Conservation (phyloP, 2,329 filamentous ascomycete species). For the Colletotrichum endophyticum region DNA sequence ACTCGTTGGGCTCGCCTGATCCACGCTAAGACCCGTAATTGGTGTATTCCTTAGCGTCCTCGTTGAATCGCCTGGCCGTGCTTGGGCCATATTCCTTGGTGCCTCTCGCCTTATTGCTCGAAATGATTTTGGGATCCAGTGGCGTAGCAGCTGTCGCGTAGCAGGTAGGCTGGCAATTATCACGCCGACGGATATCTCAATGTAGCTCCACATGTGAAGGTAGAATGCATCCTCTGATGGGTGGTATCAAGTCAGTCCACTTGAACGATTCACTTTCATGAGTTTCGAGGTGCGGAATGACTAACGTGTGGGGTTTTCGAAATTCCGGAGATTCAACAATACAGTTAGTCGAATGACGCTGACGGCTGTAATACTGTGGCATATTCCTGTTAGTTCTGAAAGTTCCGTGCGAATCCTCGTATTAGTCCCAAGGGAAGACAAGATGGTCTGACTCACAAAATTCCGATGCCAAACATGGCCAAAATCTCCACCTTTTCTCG, state of each 20-base stretch:
- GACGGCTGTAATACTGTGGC: constrained; percentile 37
- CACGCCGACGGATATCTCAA: constrained; percentile 50
- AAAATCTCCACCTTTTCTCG: constrained; percentile 40
- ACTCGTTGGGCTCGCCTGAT: neutral
- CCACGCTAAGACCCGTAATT: neutral
- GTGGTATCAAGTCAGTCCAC: constrained; percentile 37
- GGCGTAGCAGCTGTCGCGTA: constrained; percentile 4
- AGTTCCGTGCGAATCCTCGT: neutral
- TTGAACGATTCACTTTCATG: constrained; percentile 32
- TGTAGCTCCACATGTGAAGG: constrained; percentile 48
- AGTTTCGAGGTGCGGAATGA: constrained; percentile 6
- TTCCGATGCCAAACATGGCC: constrained; percentile 41
- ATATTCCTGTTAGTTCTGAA: neutral
- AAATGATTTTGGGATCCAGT: neutral
- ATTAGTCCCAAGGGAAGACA: neutral
- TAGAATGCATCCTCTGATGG: constrained; percentile 36
- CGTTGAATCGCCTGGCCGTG: neutral
- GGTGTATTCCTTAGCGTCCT: neutral
- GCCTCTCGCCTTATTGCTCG: neutral
- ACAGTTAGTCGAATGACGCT: constrained; percentile 41
- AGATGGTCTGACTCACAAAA: constrained; percentile 2
- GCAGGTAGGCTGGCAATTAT: constrained; percentile 44
- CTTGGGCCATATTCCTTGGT: neutral
- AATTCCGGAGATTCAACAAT: constrained; percentile 47
- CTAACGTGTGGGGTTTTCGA: constrained; percentile 37